A percentile compares a stretch with the other conserved stretches of the same genome.
Conservation (phyloP, 169 alveolate species). For the Babesia ovata region DNA sequence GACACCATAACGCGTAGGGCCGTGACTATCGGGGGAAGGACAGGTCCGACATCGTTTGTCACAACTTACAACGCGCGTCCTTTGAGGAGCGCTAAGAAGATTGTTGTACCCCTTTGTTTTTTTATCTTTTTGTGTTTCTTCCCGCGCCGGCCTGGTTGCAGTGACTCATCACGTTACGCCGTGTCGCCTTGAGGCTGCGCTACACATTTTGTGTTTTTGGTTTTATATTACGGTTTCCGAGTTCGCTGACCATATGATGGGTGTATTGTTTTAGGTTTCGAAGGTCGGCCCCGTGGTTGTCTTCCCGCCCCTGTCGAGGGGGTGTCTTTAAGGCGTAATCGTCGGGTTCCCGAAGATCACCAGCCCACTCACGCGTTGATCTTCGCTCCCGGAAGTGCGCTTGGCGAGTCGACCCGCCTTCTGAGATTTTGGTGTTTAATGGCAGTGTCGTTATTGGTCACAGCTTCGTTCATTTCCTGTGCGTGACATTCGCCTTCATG, state of each 20-base stretch:
- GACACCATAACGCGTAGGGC: slow-evolving; percentile 43
- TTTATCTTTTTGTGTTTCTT: neutral
- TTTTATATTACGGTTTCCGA: neutral
- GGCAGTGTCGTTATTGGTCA: neutral
- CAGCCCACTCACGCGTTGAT: slow-evolving; percentile 12
- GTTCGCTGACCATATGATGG: neutral
- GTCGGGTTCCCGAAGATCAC: slow-evolving; percentile 23
- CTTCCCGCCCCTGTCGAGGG: neutral
- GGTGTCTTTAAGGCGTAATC: neutral
- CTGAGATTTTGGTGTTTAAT: neutral
- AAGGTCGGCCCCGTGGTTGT: neutral
- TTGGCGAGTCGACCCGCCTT: slow-evolving; percentile 12
- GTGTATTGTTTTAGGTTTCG: neutral
- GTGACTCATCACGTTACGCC: slow-evolving; percentile 2
- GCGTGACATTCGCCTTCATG: neutral
- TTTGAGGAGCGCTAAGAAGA: neutral
- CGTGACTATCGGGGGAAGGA: slow-evolving; percentile 45
- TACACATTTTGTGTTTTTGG: slow-evolving; percentile 9
- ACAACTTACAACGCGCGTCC: neutral
- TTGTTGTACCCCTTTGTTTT: neutral
- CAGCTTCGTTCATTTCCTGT: neutral
- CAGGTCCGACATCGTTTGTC: neutral
- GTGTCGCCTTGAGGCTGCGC: slow-evolving; percentile 35
- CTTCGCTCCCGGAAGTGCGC: slow-evolving; percentile 22
- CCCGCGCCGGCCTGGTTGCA: neutral